phyloP scores from a whole-genome alignment of 495 filamentous ascomycete species.

The Penicillium lividum region DNA sequence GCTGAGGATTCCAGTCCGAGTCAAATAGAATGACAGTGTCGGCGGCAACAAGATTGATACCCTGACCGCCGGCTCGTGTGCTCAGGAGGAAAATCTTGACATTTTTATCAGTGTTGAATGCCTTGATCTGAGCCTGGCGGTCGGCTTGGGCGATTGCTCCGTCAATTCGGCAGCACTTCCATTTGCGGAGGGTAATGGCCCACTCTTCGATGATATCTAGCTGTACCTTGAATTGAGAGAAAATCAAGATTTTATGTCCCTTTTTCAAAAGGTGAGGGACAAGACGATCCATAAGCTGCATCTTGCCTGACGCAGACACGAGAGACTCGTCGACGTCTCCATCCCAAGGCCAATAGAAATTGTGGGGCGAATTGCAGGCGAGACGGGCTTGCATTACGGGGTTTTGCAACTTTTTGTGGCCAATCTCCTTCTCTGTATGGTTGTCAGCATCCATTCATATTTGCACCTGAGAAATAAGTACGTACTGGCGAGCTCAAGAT shows the following conservation, averaged over 20 bases:
- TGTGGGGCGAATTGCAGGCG: slow-evolving; percentile 90
- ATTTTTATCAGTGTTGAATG: slow-evolving; percentile 95
- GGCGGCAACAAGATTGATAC: slow-evolving; percentile 92
- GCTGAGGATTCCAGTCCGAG: slow-evolving; percentile 99
- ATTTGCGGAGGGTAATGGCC: slow-evolving; percentile 86
- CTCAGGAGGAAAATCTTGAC: slow-evolving; percentile 92
- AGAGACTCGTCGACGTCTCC: slow-evolving; percentile 69
- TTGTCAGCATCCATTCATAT: slow-evolving; percentile 16
- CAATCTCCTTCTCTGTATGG: slow-evolving; percentile 68
- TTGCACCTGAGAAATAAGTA: slow-evolving; percentile 12
- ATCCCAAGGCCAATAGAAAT: slow-evolving; percentile 92
- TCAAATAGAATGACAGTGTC: slow-evolving; percentile 99
- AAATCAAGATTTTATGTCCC: slow-evolving; percentile 72
- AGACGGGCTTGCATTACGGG: slow-evolving; percentile 90
- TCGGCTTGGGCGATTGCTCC: slow-evolving; percentile 84
- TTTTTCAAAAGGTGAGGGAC: slow-evolving; percentile 54
- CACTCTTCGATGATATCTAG: slow-evolving; percentile 94
- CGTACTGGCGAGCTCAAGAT: slow-evolving; percentile 76
- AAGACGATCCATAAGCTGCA: slow-evolving; percentile 82
- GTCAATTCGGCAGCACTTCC: slow-evolving; percentile 90
- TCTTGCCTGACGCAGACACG: slow-evolving; percentile 79
- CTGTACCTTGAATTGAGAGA: slow-evolving; percentile 99
- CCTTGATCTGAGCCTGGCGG: slow-evolving; percentile 95
- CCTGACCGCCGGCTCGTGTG: slow-evolving; percentile 90
- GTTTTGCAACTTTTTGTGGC: slow-evolving; percentile 93